Percentiles rank a stretch among this genome's conserved stretches.
phyloP scores from a whole-genome alignment of 2,329 filamentous ascomycete species.

The Cordyceps fumosorosea region DNA sequence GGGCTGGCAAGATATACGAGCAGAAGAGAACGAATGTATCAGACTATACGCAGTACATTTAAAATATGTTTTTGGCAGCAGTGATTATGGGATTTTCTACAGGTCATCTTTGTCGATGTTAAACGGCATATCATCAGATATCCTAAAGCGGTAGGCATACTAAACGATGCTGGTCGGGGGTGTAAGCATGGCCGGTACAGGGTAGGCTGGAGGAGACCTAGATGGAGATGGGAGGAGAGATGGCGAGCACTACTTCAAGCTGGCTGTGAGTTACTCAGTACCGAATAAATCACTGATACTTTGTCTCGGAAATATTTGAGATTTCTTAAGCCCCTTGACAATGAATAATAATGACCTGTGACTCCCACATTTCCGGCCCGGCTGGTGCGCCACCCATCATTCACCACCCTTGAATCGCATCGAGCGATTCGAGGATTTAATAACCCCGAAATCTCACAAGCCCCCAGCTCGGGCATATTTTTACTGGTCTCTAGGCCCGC shows the following conservation, averaged over 20 bases:
- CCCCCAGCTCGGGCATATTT: neutral
- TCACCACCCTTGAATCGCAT: neutral
- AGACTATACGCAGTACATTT: neutral
- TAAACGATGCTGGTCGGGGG: neutral
- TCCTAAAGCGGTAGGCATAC: neutral
- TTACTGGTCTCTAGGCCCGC: neutral
- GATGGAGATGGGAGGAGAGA: too few relatives aligned
- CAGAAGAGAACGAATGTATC: neutral
- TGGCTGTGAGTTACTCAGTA: too few relatives aligned
- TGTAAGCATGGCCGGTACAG: too few relatives aligned
- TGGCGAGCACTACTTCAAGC: too few relatives aligned
- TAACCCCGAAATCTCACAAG: constrained; percentile 7
- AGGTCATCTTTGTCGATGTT: neutral
- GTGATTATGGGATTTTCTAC: neutral
- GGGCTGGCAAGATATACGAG: constrained; percentile 5
- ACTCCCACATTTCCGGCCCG: too few relatives aligned
- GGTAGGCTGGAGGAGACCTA: too few relatives aligned
- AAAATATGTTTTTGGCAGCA: neutral
- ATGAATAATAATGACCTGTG: too few relatives aligned
- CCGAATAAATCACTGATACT: too few relatives aligned
- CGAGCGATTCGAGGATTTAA: constrained; percentile 10
- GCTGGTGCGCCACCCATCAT: neutral
- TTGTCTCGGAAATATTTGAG: too few relatives aligned
- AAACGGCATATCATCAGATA: neutral
- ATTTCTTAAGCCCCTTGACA: too few relatives aligned